Evolutionary conservation across 1,139 yeast species (phyloP).

Genomic region (Yamadazyma epiphylla): DNA sequence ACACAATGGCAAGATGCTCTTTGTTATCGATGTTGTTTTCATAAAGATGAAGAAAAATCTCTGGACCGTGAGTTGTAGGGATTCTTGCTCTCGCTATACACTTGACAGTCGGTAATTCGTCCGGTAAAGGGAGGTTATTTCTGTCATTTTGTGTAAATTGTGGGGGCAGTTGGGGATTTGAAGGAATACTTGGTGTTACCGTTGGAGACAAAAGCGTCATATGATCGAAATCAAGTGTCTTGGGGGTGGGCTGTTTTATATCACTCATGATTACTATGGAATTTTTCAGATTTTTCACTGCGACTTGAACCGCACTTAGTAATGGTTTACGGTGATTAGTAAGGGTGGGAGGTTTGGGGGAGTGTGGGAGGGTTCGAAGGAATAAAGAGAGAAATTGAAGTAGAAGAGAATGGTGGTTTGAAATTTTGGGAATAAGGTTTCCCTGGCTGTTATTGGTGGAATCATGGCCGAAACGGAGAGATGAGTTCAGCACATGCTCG

Average conservation of each 20-base stretch:
- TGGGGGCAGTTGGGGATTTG: conserved; percentile 15
- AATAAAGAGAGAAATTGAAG: too few relatives aligned
- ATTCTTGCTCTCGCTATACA: conserved; percentile 92
- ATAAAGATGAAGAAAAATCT: conserved; percentile 86
- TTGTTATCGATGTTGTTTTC: conserved; percentile 81
- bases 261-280: too few relatives aligned
- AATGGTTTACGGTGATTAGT: too few relatives aligned
- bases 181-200: conserved; percentile 25
- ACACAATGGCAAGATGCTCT: conserved; percentile 95
- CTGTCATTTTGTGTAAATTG: conserved; percentile 18
- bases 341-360: too few relatives aligned
- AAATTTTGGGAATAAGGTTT: too few relatives aligned
- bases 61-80: conserved; percentile 92
- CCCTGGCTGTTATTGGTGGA: too few relatives aligned
- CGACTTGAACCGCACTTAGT: too few relatives aligned
- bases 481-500: too few relatives aligned
- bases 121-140: conserved; percentile 24
- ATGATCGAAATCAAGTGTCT: conserved; percentile 14
- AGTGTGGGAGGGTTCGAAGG: too few relatives aligned
- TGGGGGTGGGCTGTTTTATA: neutral
- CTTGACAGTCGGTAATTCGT: conserved; percentile 59
- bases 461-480: too few relatives aligned
- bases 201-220: conserved; percentile 37
- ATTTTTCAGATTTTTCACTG: too few relatives aligned
- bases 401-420: too few relatives aligned